phyloP scores from a whole-genome alignment of 257 asterid genomes.

The Plantago ovata region DNA sequence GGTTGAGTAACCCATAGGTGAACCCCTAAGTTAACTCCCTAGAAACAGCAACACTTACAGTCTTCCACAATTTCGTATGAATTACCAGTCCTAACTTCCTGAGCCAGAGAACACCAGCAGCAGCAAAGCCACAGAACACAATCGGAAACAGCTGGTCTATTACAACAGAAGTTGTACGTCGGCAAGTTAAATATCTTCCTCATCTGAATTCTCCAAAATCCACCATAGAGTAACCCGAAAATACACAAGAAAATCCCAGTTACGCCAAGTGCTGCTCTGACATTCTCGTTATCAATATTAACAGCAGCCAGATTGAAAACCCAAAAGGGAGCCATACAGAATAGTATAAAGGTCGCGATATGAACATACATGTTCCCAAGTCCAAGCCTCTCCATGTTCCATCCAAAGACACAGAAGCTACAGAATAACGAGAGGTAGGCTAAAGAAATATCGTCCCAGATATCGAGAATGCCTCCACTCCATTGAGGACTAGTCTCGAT shows the following conservation, averaged over 20 bases:
- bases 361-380: constrained; percentile 95
- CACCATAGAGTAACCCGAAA: constrained; percentile 84
- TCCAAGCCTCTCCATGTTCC: constrained; percentile 97
- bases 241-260: constrained; percentile 74
- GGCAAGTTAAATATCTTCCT: constrained; percentile 79
- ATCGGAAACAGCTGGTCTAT: constrained; percentile 59
- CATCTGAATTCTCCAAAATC: constrained; percentile 97
- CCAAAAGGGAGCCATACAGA: constrained; percentile 90
- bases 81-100: constrained; percentile 87
- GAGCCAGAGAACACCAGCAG: constrained; percentile 89
- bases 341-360: constrained; percentile 76
- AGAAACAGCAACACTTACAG: no score
- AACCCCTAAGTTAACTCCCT: no score
- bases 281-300: constrained; percentile 62
- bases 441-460: constrained; percentile 84
- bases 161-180: constrained; percentile 47
- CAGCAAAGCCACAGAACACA: constrained; percentile 87
- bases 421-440: constrained; percentile 87
- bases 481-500: constrained; percentile 56
- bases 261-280: constrained; percentile 58
- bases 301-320: constrained; percentile 81
- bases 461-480: constrained; percentile 85
- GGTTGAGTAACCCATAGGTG: no score
- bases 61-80: constrained; percentile 69
- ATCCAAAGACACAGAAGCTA: constrained; percentile 84